Evolutionary conservation across 208 protist genomes (phyloP).

Genomic region (Leishmania amazonensis): DNA sequence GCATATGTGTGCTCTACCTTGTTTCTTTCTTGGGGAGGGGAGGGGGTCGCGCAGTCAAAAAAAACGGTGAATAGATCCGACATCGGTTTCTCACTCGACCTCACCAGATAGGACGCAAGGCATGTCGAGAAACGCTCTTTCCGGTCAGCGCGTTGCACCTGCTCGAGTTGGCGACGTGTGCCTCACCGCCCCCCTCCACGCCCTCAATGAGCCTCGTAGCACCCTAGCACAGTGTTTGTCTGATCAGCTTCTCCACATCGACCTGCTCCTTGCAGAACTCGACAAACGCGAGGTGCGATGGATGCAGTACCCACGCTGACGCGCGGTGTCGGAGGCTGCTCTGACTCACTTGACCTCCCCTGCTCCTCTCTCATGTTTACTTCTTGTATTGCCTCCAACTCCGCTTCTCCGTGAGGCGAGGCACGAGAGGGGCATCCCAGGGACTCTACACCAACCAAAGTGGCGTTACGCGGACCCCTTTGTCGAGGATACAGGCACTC

Average conservation of each 20-base stretch:
- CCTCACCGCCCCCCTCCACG: not conserved
- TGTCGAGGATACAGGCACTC: not conserved
- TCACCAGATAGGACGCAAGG: not conserved
- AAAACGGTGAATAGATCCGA: not conserved
- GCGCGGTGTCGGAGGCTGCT: not conserved
- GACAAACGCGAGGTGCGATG: not conserved
- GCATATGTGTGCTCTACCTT: not conserved
- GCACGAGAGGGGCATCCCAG: not conserved
- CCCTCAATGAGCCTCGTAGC: not conserved
- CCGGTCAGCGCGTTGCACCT: not conserved
- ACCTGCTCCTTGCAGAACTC: not conserved
- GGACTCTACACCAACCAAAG: not conserved
- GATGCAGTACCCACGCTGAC: not conserved
- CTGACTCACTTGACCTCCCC: not conserved
- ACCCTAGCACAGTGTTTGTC: not conserved
- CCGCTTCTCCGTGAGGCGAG: not conserved
- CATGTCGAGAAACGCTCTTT: not conserved
- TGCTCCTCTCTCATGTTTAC: not conserved
- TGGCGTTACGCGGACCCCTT: not conserved
- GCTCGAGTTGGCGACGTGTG: not conserved
- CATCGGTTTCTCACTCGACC: not conserved
- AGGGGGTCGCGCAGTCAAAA: not conserved
- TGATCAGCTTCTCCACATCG: not conserved
- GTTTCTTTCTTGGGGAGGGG: not conserved
- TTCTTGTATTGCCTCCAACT: not conserved